A percentile compares a stretch with the other conserved stretches of the same genome.
Evolutionary conservation across 257 asterid genomes (phyloP).

Genomic region (Solanum pennellii): DNA sequence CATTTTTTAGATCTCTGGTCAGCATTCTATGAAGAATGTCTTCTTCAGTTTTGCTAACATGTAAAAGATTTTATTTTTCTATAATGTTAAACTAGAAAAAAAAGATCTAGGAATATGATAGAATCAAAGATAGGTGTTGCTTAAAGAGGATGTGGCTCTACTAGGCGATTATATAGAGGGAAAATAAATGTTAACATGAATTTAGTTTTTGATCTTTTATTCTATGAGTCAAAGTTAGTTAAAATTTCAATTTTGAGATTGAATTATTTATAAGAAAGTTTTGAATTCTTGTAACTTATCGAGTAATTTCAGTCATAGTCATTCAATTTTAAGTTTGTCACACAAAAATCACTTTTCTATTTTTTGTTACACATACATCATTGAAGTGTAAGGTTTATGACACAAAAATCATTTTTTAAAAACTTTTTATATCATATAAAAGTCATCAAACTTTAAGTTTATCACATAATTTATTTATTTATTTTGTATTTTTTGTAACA

Average conservation of each 20-base stretch:
- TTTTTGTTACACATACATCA: background rate
- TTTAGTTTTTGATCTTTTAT: no score
- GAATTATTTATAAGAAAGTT: background rate
- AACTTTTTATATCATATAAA: no score
- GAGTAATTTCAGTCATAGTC: background rate
- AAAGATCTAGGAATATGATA: background rate
- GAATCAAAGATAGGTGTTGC: no score
- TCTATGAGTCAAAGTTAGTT: background rate
- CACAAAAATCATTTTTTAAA: no score
- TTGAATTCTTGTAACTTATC: background rate
- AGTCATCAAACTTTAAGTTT: background rate
- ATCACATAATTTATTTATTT: background rate
- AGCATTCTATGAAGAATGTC: background rate
- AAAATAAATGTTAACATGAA: background rate
- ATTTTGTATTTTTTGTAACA: background rate
- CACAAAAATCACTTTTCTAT: background rate
- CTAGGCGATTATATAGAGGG: background rate
- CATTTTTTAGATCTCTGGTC: background rate
- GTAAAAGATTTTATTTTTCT: no score
- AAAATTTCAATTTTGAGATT: background rate
- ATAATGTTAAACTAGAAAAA: background rate
- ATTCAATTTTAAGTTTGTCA: background rate
- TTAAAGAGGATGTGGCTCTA: background rate
- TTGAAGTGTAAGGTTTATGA: no score
- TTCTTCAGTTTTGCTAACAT: background rate